Percentiles rank a stretch among this genome's conserved stretches.
These are phyloP conservation scores for Salvia rosmarinus DNA, from an alignment of 257 asterid genomes.

Conservation along the genomic window DNA sequence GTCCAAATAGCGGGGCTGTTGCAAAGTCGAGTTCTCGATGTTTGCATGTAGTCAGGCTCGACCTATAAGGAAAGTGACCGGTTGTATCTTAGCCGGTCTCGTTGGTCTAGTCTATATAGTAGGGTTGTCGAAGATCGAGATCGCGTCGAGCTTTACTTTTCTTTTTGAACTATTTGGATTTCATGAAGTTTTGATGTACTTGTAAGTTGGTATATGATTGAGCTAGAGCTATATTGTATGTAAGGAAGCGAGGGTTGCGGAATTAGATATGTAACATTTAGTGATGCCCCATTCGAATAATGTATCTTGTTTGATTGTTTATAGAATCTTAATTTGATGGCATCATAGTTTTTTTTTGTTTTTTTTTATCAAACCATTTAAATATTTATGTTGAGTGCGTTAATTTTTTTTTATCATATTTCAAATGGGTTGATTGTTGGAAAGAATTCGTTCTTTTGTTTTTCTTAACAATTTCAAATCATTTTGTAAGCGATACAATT, in stretches of 20 bases:
- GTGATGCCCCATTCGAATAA: neutral
- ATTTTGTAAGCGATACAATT: too few species aligned
- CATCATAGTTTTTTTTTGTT: neutral
- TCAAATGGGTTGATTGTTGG: too few species aligned
- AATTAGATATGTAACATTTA: too few species aligned
- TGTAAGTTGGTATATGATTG: neutral
- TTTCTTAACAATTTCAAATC: too few species aligned
- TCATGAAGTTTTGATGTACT: conserved; percentile 3
- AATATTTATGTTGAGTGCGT: too few species aligned
- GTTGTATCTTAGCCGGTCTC: too few species aligned
- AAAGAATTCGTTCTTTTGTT: too few species aligned
- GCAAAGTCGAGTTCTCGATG: neutral
- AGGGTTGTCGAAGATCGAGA: neutral
- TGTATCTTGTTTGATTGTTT: neutral
- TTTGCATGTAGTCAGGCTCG: too few species aligned
- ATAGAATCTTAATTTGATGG: neutral
- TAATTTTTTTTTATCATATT: too few species aligned
- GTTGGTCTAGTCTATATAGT: neutral
- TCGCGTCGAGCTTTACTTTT: neutral
- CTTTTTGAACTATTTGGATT: neutral
- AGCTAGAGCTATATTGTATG: neutral
- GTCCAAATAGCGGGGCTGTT: neutral
- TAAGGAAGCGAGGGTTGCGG: too few species aligned
- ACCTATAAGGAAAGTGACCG: too few species aligned
- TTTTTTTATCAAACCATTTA: too few species aligned